Evolutionary conservation across 2,329 filamentous ascomycete species (phyloP), one percentile per base, ranked within the genome.

Genomic region (Fusarium goolgardi): DNA sequence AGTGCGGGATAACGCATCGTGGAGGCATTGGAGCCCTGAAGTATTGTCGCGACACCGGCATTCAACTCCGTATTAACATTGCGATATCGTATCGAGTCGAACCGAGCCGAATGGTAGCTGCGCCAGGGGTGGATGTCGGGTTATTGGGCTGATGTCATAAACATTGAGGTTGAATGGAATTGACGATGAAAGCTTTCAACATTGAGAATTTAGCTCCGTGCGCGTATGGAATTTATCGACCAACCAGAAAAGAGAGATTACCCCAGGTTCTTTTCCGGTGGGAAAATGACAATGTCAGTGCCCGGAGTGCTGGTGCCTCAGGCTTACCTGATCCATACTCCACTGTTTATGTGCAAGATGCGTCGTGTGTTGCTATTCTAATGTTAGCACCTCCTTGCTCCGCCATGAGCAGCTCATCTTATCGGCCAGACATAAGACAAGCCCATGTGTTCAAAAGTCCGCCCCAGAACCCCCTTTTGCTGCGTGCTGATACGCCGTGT

Each of bases 11-110:
- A 58, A 71, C 57, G 45, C 73, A 71, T 73, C 72, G 70, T 56
- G 72, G 72, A 53, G 75, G 70, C 78, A 80, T 80, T 71, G 71
- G 29, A 35, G 39, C 53, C 64, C 53, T 41, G 32, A 31, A 34
- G 34, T 46, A 52, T 20, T 34, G 23, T 35, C 32, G 46, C 35
- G 35, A 34, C 45, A 41, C 40, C 45, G 49, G 44, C 46, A 58
- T 58, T 25, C 55, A 55, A 49, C 46, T 47, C 58, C 46, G 45
- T 64, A 27, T 45, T 50, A 35, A 52, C 65, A 65, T 70, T 23
- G 45, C 50, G 59, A 43, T 21, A 21, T 21, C 16, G 23, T 51
- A 40, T 39, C 32, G 32, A 18, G 32, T 34, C 32, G 46, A 50
- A 16, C 34, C 23, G 34, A 20, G n/a, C 13, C 46, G 46, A 50